phyloP scores from a whole-genome alignment of 2,329 filamentous ascomycete species.

The Pseudopithomyces chartarum region DNA sequence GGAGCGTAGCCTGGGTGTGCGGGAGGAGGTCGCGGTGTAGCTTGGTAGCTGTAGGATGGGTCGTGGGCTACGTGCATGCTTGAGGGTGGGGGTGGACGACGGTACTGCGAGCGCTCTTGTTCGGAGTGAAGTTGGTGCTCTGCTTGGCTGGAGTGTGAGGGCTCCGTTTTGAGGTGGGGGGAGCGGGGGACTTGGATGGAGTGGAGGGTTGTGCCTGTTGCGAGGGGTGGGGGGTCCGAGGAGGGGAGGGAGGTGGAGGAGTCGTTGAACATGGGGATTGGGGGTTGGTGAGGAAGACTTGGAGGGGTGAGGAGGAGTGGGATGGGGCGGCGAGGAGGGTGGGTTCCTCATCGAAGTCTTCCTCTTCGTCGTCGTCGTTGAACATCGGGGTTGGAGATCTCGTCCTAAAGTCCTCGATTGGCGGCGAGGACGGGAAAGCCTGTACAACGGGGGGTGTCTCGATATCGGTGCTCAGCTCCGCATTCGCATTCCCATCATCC shows the following conservation, averaged over 20 bases:
- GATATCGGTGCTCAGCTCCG: background rate
- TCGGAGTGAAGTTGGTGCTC: conserved; percentile 40
- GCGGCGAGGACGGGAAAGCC: conserved; percentile 7
- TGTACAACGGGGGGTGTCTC: conserved; percentile 7
- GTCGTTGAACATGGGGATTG: background rate
- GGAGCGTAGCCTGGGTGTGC: conserved; percentile 8
- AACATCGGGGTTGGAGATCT: conserved; percentile 31
- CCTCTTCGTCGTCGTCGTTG: conserved; percentile 23
- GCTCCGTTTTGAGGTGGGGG: conserved; percentile 23
- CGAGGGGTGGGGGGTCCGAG: background rate
- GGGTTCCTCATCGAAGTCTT: conserved; percentile 9
- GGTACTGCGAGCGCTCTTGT: conserved; percentile 40
- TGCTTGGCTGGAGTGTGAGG: conserved; percentile 38
- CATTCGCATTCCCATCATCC: background rate
- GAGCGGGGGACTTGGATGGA: conserved; percentile 31
- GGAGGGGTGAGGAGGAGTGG: background rate
- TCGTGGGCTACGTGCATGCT: conserved; percentile 36
- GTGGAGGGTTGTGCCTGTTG: conserved; percentile 1
- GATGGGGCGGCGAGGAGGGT: background rate
- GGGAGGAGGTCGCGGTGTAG: conserved; percentile 15
- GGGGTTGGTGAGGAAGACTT: background rate
- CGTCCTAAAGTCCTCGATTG: conserved; percentile 15
- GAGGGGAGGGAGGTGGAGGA: no score
- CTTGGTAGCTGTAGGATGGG: conserved; percentile 30
- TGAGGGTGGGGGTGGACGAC: conserved; percentile 24